A percentile compares a stretch with the other conserved stretches of the same genome.
Conservation (phyloP, 2,329 filamentous ascomycete genomes). For the Phaeoacremonium minimum region DNA sequence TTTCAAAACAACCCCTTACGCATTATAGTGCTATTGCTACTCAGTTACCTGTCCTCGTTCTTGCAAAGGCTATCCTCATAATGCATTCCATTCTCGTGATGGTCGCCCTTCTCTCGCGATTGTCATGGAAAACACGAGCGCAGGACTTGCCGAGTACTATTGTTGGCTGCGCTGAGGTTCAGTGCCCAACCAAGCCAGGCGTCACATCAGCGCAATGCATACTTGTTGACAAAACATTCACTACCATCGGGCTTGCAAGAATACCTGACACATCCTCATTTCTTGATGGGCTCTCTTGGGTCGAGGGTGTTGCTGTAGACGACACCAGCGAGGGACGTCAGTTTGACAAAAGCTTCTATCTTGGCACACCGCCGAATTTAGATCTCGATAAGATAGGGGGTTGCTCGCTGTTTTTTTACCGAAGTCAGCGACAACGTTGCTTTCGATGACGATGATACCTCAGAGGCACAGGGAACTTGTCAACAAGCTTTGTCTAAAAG, state of each 20-base stretch:
- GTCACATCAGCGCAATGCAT: conserved; percentile 14
- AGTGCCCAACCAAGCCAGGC: conserved; percentile 11
- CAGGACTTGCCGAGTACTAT: conserved; percentile 15
- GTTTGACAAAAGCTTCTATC: conserved; percentile 14
- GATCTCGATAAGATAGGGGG: conserved; percentile 10
- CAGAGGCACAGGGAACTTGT: conserved; percentile 13
- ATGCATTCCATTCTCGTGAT: too few relatives aligned
- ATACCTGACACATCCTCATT: conserved; percentile 6
- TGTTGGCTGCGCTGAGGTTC: conserved; percentile 16
- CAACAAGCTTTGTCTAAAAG: conserved; percentile 13
- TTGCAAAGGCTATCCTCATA: too few relatives aligned
- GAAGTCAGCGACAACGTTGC: conserved; percentile 5
- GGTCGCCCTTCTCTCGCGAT: too few relatives aligned
- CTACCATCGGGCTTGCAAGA: conserved; percentile 12
- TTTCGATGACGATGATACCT: conserved; percentile 6
- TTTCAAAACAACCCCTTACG: too few relatives aligned
- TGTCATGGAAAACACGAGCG: too few relatives aligned
- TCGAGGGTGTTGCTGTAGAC: conserved; percentile 13
- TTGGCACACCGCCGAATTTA: conserved; percentile 11
- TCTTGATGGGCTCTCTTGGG: conserved; percentile 15
- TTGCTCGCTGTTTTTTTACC: conserved; percentile 15
- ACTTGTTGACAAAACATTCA: conserved; percentile 13
- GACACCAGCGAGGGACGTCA: neutral
- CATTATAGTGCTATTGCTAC: too few relatives aligned
- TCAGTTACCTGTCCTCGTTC: too few relatives aligned